These are phyloP conservation scores for Sporothrix luriei DNA, from an alignment of 2,329 filamentous ascomycete genomes.

Conservation along the genomic window DNA sequence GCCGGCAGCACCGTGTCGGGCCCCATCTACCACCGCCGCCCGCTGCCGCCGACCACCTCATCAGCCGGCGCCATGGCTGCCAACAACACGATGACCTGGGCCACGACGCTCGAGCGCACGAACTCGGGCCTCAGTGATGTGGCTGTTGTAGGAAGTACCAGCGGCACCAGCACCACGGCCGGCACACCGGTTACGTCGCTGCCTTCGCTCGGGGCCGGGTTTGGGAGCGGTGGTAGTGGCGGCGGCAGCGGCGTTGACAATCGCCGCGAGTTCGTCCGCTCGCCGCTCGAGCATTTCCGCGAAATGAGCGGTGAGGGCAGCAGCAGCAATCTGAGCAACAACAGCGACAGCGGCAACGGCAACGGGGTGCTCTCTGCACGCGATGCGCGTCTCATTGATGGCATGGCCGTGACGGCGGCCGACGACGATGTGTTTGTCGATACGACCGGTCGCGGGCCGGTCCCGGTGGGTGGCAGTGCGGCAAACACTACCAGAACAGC, in stretches of 20 bases:
- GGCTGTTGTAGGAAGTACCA: conserved; percentile 40
- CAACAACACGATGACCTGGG: conserved; percentile 41
- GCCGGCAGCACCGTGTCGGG: conserved; percentile 83
- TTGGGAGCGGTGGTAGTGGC: not conserved
- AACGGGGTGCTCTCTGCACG: conserved; percentile 40
- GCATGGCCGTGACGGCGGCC: conserved; percentile 52
- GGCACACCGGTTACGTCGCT: conserved; percentile 17
- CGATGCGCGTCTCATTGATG: conserved; percentile 68
- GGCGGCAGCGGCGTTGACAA: not conserved
- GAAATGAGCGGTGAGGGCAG: conserved; percentile 17
- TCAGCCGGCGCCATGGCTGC: conserved; percentile 41
- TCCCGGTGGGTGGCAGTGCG: conserved; percentile 47
- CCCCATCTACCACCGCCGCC: conserved; percentile 65
- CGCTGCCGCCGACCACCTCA: conserved; percentile 43
- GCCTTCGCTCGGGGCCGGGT: not conserved
- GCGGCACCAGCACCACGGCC: conserved; percentile 27
- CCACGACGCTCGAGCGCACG: conserved; percentile 50
- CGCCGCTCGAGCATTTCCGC: conserved; percentile 29
- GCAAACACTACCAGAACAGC: not conserved
- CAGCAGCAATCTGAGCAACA: conserved; percentile 33
- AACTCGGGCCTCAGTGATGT: conserved; percentile 56
- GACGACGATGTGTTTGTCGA: conserved; percentile 63
- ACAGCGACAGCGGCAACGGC: conserved; percentile 41
- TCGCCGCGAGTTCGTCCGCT: conserved; percentile 26
- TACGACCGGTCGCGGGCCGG: conserved; percentile 63